These are phyloP conservation scores for Dipteronia sinensis DNA, from an alignment of 345 rosid species.

Conservation along the genomic window DNA sequence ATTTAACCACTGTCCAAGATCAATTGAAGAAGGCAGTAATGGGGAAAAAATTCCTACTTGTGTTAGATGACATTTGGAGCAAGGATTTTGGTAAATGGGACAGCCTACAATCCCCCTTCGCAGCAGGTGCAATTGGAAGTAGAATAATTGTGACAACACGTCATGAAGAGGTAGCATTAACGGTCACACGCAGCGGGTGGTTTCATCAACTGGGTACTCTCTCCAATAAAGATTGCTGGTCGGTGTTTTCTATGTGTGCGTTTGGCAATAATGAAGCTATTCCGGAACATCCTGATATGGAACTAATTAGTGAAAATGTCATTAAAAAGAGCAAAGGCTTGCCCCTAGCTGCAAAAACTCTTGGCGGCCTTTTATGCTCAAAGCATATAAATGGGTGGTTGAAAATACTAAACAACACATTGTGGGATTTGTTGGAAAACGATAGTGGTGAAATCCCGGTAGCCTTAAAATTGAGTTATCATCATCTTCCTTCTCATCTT, in stretches of 20 bases:
- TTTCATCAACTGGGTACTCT: not conserved
- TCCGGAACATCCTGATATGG: fast-evolving
- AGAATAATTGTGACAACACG: not conserved
- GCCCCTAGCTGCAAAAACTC: not conserved
- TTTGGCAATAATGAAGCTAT: not conserved
- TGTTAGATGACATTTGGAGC: constrained; percentile 10
- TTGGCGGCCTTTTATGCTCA: not conserved
- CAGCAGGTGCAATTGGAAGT: not conserved
- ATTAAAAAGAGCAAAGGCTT: not conserved
- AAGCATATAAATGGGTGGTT: not conserved
- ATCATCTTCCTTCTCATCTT: constrained; percentile 27
- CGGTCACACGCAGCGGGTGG: fast-evolving
- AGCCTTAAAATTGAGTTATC: not conserved
- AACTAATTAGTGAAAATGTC: not conserved
- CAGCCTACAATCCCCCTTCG: not conserved
- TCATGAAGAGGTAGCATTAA: not conserved
- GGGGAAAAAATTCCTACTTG: not conserved
- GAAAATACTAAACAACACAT: not conserved
- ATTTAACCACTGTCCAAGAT: not conserved
- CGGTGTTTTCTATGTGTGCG: not conserved
- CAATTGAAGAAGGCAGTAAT: not conserved
- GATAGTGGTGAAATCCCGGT: not conserved
- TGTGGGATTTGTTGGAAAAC: not conserved
- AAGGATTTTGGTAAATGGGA: not conserved
- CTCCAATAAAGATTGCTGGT: not conserved